Evolutionary conservation across 2,329 filamentous ascomycete species (phyloP).

Genomic region (Cladosporium sp.): DNA sequence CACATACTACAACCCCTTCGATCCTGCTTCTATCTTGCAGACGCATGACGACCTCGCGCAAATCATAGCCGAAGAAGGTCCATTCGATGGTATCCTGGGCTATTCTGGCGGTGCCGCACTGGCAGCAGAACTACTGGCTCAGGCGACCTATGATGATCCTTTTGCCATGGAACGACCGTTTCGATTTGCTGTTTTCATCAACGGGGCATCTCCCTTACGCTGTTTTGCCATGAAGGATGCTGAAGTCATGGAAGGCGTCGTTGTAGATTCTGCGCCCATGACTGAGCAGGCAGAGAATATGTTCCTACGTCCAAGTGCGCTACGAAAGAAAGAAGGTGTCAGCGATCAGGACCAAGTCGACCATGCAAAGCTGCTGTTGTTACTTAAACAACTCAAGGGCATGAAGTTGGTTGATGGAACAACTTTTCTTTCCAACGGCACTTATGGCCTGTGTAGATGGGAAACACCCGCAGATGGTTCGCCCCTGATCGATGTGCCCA

Average conservation of each 20-base stretch:
- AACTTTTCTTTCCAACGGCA: conserved; percentile 20
- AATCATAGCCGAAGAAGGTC: conserved; percentile 20
- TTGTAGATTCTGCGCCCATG: conserved; percentile 11
- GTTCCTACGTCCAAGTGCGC: conserved; percentile 22
- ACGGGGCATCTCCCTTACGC: conserved; percentile 21
- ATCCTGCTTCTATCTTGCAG: conserved; percentile 21
- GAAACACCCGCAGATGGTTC: conserved; percentile 5
- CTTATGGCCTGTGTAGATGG: conserved; percentile 20
- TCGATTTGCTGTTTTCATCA: conserved; percentile 23
- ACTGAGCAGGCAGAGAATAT: conserved; percentile 19
- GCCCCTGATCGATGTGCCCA: conserved; percentile 21
- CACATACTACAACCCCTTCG: conserved; percentile 25
- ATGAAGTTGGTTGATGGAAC: conserved; percentile 21
- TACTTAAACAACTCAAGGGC: conserved; percentile 18
- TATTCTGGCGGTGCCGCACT: conserved; percentile 21
- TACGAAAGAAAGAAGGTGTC: conserved; percentile 21
- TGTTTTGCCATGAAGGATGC: conserved; percentile 18
- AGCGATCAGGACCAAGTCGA: conserved; percentile 22
- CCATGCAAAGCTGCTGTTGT: conserved; percentile 16
- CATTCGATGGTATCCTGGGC: conserved; percentile 21
- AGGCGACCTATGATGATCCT: conserved; percentile 10
- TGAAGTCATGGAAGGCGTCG: conserved; percentile 9
- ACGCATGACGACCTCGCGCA: conserved; percentile 20
- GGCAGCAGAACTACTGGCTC: conserved; percentile 19
- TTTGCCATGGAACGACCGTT: conserved; percentile 19